A percentile compares a stretch with the other conserved stretches of the same genome.
phyloP scores from a whole-genome alignment of 495 filamentous ascomycete genomes.

The Lineolata rhizophorae region DNA sequence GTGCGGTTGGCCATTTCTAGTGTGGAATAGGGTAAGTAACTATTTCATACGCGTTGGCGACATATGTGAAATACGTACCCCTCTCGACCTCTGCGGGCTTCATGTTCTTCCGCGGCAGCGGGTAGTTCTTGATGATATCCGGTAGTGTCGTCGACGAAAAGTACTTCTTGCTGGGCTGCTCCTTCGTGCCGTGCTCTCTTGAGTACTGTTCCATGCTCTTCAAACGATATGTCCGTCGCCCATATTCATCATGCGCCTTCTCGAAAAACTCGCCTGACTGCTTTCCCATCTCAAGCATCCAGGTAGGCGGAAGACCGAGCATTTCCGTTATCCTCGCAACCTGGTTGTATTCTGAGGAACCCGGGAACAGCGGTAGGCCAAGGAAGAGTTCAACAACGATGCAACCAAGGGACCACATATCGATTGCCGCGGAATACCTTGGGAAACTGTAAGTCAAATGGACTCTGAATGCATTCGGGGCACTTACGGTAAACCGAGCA shows the following conservation, averaged over 20 bases:
- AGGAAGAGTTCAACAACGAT: conserved; percentile 98
- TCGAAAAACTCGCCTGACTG: conserved; percentile 96
- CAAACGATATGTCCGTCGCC: conserved; percentile 68
- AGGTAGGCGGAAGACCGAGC: conserved; percentile 86
- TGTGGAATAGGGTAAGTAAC: too few species aligned
- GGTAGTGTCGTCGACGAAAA: conserved; percentile 84
- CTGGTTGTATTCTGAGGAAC: conserved; percentile 98
- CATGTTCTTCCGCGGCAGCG: conserved; percentile 99
- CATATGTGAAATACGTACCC: conserved; percentile 34
- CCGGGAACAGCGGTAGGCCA: conserved; percentile 85
- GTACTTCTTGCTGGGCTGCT: conserved; percentile 99
- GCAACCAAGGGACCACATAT: conserved; percentile 99
- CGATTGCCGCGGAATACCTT: conserved; percentile 96
- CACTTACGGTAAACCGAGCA: conserved; percentile 66
- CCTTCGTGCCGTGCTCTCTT: conserved; percentile 81
- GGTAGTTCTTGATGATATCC: conserved; percentile 91
- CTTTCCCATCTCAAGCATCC: conserved; percentile 99
- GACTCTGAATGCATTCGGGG: neutral
- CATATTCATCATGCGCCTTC: conserved; percentile 80
- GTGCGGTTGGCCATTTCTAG: conserved; percentile 93
- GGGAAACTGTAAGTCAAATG: conserved; percentile 7
- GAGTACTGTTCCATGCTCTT: conserved; percentile 98
- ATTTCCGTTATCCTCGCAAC: conserved; percentile 95
- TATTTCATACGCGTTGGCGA: conserved; percentile 6
- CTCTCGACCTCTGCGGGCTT: conserved; percentile 89